Evolutionary conservation across 2,329 filamentous ascomycete genomes (phyloP), one percentile per base, ranked within the genome.

Genomic region (Zarea fungicola): DNA sequence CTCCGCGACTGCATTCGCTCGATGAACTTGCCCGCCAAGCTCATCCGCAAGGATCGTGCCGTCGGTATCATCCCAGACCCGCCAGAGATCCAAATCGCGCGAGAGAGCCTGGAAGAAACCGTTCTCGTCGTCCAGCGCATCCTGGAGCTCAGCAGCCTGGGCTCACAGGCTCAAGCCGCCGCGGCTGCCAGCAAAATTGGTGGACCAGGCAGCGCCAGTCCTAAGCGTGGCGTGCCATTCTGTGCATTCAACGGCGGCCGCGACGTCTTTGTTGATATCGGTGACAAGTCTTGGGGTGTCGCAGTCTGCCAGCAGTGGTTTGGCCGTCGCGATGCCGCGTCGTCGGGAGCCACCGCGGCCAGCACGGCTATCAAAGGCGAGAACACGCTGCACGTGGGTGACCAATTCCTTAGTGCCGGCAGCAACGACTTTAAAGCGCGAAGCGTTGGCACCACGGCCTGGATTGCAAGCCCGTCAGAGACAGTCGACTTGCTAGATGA

Each of bases 241-340:
- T 99, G 93, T 64, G 93, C 93, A 19, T 99, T 99, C 74, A 99
- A 99, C 66, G 93, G 92, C 47, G 93, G 93, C 10, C 92, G 93
- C 54, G 93, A 99, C 65, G 90, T 97, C 35, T 99, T 99, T 68
- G 91, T 99, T 47, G 93, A 99, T 65, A 96, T 99, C 61, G 93
- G 93, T 49, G 93, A 99, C 71, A 99, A 99, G 71, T 90, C 85
- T 46, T 95, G 91, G 87, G 93, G 93, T 55, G 93, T 99, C 3
- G 78, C 87, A 28, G 89, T 91, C 4, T 96, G 91, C 64, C 93
- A 99, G 71, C 80, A 84, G 50, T 96, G 89, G 74, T 96, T 96
- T 64, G 87, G 86, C 19, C 81, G 63, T 44, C 61, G 44, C 7
- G 49, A 44, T 36, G 18, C 39, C 6, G 19, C 16, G 3, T 22